These are phyloP conservation scores for Xylariaceae sp. DNA, from an alignment of 2,329 filamentous ascomycete genomes.

Conservation along the genomic window DNA sequence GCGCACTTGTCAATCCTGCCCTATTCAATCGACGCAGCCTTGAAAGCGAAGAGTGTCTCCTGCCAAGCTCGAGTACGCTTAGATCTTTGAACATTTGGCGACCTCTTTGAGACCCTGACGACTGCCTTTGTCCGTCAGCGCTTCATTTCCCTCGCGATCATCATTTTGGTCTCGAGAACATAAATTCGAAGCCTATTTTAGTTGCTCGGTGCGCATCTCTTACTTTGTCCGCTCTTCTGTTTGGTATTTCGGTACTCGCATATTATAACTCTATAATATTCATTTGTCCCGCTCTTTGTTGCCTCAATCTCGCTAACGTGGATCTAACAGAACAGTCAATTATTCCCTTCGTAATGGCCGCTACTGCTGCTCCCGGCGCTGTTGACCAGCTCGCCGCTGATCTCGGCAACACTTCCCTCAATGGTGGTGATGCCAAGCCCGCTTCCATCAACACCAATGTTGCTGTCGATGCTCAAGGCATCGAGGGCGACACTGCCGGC, in stretches of 20 bases:
- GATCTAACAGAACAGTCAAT: slow-evolving; percentile 21
- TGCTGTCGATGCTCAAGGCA: slow-evolving; percentile 53
- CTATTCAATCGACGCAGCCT: slow-evolving; percentile 19
- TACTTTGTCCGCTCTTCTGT: neutral
- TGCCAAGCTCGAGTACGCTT: slow-evolving; percentile 22
- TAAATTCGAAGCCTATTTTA: slow-evolving; percentile 17
- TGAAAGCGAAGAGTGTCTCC: slow-evolving; percentile 13
- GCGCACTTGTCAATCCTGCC: slow-evolving; percentile 12
- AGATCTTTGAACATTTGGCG: slow-evolving; percentile 13
- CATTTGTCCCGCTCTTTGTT: neutral
- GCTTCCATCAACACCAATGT: slow-evolving; percentile 77
- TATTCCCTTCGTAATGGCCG: slow-evolving; percentile 55
- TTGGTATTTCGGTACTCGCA: neutral
- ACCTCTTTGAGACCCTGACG: slow-evolving; percentile 25
- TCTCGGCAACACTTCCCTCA: slow-evolving; percentile 71
- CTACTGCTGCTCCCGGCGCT: slow-evolving; percentile 60
- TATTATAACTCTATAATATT: slow-evolving; percentile 1
- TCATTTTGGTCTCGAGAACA: slow-evolving; percentile 20
- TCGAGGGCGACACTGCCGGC: slow-evolving; percentile 65
- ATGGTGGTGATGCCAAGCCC: slow-evolving; percentile 67
- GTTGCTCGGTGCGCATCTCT: slow-evolving; percentile 21
- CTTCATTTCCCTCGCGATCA: slow-evolving; percentile 25
- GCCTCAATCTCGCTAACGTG: slow-evolving; percentile 13
- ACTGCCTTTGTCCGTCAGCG: slow-evolving; percentile 25
- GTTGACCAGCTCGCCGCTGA: slow-evolving; percentile 82